Percentiles rank a stretch among this genome's conserved stretches.
phyloP scores from a whole-genome alignment of 805 yeast genomes.

The Dipodascopsis uninucleata region DNA sequence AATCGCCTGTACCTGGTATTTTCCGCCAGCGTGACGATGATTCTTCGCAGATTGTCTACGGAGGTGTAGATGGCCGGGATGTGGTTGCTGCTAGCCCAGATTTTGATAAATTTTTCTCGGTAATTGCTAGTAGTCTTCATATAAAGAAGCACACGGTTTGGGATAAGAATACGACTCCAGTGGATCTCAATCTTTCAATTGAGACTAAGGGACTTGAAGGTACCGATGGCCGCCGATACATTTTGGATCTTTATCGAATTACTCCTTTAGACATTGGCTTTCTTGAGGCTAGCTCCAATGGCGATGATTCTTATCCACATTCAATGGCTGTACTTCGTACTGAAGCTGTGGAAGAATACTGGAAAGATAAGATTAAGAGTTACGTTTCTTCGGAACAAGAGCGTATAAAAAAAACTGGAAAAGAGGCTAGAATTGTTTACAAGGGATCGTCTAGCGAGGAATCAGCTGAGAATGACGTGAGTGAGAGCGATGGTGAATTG shows the following conservation, averaged over 20 bases:
- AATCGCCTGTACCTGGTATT: constrained; percentile 94
- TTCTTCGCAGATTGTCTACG: constrained; percentile 62
- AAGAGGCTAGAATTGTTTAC: constrained; percentile 30
- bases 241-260: constrained; percentile 78
- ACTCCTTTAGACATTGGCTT: constrained; percentile 83
- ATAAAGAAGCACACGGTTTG: constrained; percentile 64
- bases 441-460: constrained; percentile 15
- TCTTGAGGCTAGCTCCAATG: constrained; percentile 53
- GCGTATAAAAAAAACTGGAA: constrained; percentile 41
- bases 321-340: constrained; percentile 72
- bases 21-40: constrained; percentile 46
- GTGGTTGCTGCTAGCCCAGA: constrained; percentile 48
- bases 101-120: constrained; percentile 54
- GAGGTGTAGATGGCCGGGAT: constrained; percentile 60
- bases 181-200: constrained; percentile 60
- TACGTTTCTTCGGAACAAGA: constrained; percentile 51
- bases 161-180: constrained; percentile 43
- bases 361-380: constrained; percentile 61
- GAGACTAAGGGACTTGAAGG: constrained; percentile 85
- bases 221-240: constrained; percentile 76
- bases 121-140: constrained; percentile 72
- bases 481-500: no score
- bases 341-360: constrained; percentile 91
- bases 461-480: constrained; percentile 30
- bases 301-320: constrained; percentile 64